Evolutionary conservation across 345 rosid genomes (phyloP).

Genomic region (Anastatica hierochuntica): DNA sequence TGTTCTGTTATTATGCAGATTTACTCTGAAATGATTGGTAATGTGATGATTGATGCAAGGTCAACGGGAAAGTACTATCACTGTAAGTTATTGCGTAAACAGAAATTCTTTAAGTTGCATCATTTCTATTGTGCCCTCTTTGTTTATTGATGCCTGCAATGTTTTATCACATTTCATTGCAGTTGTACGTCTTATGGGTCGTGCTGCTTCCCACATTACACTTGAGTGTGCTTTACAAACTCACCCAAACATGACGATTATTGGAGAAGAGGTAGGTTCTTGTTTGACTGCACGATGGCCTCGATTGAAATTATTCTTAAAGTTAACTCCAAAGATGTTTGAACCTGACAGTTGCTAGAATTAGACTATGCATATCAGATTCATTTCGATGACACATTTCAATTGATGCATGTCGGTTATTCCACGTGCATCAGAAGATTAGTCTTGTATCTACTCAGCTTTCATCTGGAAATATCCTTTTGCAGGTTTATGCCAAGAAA

Average conservation of each 20-base stretch:
- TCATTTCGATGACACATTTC: neutral
- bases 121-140: neutral
- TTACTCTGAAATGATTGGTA: slow-evolving; percentile 96
- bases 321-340: neutral
- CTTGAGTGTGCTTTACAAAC: slow-evolving; percentile 98
- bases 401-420: neutral
- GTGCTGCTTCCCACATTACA: slow-evolving; percentile 99
- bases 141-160: slow-evolving; percentile 9
- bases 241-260: slow-evolving; percentile 87
- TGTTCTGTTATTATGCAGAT: slow-evolving; percentile 74
- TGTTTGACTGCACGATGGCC: neutral
- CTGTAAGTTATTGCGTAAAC: slow-evolving; percentile 43
- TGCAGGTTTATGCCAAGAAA: slow-evolving; percentile 83
- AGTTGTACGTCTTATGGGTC: slow-evolving; percentile 99
- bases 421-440: neutral
- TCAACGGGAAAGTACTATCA: slow-evolving; percentile 98
- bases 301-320: neutral
- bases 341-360: neutral
- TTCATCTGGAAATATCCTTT: slow-evolving; percentile 5
- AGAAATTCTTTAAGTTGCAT: neutral
- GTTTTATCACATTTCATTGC: slow-evolving; percentile 16
- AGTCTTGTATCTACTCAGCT: slow-evolving; percentile 10
- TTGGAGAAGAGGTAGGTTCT: slow-evolving; percentile 86
- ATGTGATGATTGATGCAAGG: slow-evolving; percentile 97
- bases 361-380: neutral